Evolutionary conservation across 23 red algal genomes (phyloP).

Genomic region (Pyropia yezoensis): DNA sequence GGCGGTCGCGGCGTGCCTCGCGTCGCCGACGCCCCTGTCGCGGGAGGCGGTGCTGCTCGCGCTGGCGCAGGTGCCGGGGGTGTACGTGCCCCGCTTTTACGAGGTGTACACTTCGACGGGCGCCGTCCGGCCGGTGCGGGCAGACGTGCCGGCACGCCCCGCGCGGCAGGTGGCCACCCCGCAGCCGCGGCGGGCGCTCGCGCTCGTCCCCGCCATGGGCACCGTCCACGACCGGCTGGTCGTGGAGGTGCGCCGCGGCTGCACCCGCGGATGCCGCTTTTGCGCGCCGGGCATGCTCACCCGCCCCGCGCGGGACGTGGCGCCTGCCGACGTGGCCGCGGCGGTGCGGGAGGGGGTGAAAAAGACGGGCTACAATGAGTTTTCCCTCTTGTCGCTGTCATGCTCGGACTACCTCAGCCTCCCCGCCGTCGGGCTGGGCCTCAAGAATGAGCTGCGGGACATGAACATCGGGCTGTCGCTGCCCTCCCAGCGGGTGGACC

Average conservation of each 20-base stretch:
- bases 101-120: constrained; percentile 8
- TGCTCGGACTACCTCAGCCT: constrained; percentile 67
- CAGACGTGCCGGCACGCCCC: constrained; percentile 36
- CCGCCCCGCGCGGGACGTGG: constrained; percentile 63
- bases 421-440: constrained; percentile 49
- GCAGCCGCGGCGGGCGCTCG: constrained; percentile 53
- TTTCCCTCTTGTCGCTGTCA: constrained; percentile 50
- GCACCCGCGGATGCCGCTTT: constrained; percentile 69
- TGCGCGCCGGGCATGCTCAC: constrained; percentile 68
- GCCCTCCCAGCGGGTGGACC: constrained; percentile 61
- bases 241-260: constrained; percentile 63
- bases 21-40: constrained; percentile 5
- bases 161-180: constrained; percentile 35
- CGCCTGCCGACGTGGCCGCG: constrained; percentile 28
- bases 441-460: constrained; percentile 54
- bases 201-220: constrained; percentile 47
- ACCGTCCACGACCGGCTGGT: constrained; percentile 58
- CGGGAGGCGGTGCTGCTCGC: constrained; percentile 31
- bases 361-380: constrained; percentile 53
- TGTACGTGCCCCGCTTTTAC: constrained; percentile 68
- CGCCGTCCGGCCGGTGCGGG: constrained; percentile 18
- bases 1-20: constrained; percentile 9
- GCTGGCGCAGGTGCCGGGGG: constrained; percentile 53
- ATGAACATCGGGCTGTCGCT: constrained; percentile 36
- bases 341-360: constrained; percentile 56